Conservation (phyloP, 805 yeast genomes). For the Middelhovenomyces tepae region DNA sequence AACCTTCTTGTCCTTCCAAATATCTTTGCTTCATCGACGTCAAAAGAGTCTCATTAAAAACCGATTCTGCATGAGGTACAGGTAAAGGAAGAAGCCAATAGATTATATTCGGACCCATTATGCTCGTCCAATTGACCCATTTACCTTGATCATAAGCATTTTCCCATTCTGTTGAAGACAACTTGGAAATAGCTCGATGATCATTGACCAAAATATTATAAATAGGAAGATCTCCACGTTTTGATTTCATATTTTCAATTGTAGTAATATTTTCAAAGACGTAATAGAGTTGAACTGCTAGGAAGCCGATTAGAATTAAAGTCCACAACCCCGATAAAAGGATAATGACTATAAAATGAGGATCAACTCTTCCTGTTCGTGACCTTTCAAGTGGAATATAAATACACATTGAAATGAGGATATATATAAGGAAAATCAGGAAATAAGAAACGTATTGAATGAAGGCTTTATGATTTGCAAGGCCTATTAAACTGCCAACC, state of each 20-base stretch:
- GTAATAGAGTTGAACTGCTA: not conserved
- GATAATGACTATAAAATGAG: not conserved
- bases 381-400: conserved; percentile 13
- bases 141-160: conserved; percentile 1
- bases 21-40: not conserved
- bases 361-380: not conserved
- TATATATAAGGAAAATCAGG: conserved; percentile 30
- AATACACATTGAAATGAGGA: conserved; percentile 32
- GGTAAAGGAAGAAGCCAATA: conserved; percentile 2
- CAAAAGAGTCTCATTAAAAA: not conserved
- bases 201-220: not conserved
- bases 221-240: conserved; percentile 1
- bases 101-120: not conserved
- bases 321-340: conserved; percentile 1
- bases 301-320: not conserved
- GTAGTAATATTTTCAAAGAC: conserved; percentile 1
- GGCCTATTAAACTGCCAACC: conserved; percentile 67
- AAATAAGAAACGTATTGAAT: conserved; percentile 38
- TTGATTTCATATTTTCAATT: conserved; percentile 1
- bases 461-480: conserved; percentile 53
- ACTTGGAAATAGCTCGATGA: not conserved
- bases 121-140: not conserved
- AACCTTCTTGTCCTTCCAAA: not conserved
- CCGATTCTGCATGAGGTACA: not conserved
- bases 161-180: conserved; percentile 1